Percentiles rank a stretch among this genome's conserved stretches.
phyloP scores from a whole-genome alignment of 1,284 basidiomycete genomes.

The Amylostereum chailletii region DNA sequence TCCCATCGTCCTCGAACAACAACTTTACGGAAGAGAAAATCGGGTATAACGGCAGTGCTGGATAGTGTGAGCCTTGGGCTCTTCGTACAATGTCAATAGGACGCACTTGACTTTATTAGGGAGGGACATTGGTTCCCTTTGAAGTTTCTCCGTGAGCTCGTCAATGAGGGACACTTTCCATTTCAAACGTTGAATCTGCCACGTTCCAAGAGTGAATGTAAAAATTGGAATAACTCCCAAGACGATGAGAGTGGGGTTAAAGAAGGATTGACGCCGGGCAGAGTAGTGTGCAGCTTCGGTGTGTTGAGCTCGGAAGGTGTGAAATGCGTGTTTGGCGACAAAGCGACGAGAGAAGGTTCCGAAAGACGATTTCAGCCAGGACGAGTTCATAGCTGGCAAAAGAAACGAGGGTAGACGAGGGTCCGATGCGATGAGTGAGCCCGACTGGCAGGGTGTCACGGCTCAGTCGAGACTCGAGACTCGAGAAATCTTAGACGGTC shows the following conservation, averaged over 20 bases:
- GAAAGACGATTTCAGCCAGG: too few relatives aligned
- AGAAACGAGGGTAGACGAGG: too few relatives aligned
- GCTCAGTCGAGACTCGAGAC: too few relatives aligned
- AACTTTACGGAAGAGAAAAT: slow-evolving; percentile 85
- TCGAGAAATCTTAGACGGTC: too few relatives aligned
- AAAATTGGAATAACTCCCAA: slow-evolving; percentile 86
- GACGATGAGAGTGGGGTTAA: slow-evolving; percentile 70
- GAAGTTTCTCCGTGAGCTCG: slow-evolving; percentile 87
- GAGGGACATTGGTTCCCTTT: slow-evolving; percentile 70
- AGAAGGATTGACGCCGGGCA: slow-evolving; percentile 45
- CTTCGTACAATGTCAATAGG: slow-evolving; percentile 8
- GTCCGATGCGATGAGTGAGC: too few relatives aligned
- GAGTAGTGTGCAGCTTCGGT: slow-evolving; percentile 32
- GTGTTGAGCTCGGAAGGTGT: slow-evolving; percentile 3
- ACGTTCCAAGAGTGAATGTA: slow-evolving; percentile 87
- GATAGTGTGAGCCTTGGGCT: not conserved
- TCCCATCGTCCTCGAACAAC: slow-evolving; percentile 72
- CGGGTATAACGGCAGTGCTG: slow-evolving; percentile 65
- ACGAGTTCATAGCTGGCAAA: too few relatives aligned
- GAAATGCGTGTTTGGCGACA: too few relatives aligned
- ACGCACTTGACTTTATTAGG: slow-evolving; percentile 86
- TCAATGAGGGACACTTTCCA: slow-evolving; percentile 97
- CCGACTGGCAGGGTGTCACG: too few relatives aligned
- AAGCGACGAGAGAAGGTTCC: too few relatives aligned
- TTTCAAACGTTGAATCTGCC: slow-evolving; percentile 87